A percentile compares a stretch with the other conserved stretches of the same genome.
Evolutionary conservation across 805 yeast species (phyloP).

Genomic region (Kockiozyma suomiensis): DNA sequence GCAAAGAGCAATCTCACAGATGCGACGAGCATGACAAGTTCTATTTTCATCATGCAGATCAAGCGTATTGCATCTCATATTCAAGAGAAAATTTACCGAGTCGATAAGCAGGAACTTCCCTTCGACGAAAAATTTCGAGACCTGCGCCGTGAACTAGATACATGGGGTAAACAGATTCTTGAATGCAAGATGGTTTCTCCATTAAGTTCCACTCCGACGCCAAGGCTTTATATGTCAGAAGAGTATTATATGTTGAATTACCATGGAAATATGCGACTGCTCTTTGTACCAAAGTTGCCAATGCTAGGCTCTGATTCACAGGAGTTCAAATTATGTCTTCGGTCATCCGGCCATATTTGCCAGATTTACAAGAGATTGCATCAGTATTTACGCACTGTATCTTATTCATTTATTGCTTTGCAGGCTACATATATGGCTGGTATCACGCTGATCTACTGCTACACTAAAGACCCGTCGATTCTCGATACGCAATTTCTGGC

Average conservation of each 20-base stretch:
- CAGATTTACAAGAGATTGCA: conserved; percentile 32
- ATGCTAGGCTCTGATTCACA: conserved; percentile 27
- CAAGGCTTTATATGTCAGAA: conserved; percentile 23
- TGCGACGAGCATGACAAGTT: conserved; percentile 27
- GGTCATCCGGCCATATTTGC: conserved; percentile 30
- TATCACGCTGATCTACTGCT: conserved; percentile 31
- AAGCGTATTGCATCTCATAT: conserved; percentile 27
- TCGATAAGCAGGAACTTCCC: conserved; percentile 29
- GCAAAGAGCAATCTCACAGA: conserved; percentile 7
- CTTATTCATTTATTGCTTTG: conserved; percentile 30
- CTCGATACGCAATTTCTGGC: conserved; percentile 29
- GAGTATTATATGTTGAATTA: conserved; percentile 32
- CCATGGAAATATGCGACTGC: conserved; percentile 25
- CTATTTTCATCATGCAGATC: conserved; percentile 27
- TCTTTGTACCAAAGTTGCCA: conserved; percentile 32
- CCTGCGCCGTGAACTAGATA: conserved; percentile 25
- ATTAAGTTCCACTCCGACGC: conserved; percentile 24
- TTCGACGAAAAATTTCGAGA: conserved; percentile 21
- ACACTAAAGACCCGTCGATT: conserved; percentile 29
- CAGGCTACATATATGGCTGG: conserved; percentile 34
- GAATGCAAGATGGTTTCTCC: conserved; percentile 20
- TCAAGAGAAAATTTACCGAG: conserved; percentile 30
- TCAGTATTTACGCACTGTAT: conserved; percentile 26
- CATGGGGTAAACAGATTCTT: conserved; percentile 21
- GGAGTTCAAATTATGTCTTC: conserved; percentile 26